Evolutionary conservation across 306 rosid genomes (phyloP).

Genomic region (Astragalus glycyphyllos): DNA sequence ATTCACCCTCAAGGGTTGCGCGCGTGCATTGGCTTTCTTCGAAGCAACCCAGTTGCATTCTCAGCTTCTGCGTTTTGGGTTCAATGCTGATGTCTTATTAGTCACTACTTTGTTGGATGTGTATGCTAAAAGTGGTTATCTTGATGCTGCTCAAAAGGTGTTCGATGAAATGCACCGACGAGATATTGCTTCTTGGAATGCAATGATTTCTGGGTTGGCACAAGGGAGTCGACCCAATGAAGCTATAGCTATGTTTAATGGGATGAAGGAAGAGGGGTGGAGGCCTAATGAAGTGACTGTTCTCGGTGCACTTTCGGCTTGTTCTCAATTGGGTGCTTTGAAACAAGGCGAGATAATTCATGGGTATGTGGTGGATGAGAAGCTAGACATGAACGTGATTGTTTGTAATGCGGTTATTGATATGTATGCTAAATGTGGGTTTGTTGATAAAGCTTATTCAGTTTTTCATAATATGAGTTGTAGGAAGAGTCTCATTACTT

Average conservation of each 20-base stretch:
- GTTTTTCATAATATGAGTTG: slow-evolving; percentile 69
- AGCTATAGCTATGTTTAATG: slow-evolving; percentile 66
- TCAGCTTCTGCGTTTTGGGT: slow-evolving; percentile 65
- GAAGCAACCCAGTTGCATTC: slow-evolving; percentile 78
- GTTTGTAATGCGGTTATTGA: slow-evolving; percentile 91
- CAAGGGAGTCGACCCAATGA: slow-evolving; percentile 74
- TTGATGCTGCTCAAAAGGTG: slow-evolving; percentile 67
- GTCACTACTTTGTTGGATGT: slow-evolving; percentile 78
- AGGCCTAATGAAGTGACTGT: slow-evolving; percentile 79
- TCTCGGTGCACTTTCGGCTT: slow-evolving; percentile 75
- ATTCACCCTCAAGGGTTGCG: slow-evolving; percentile 82
- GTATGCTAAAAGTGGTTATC: slow-evolving; percentile 70
- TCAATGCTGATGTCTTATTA: slow-evolving; percentile 58
- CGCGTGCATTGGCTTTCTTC: slow-evolving; percentile 68
- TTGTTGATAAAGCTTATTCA: slow-evolving; percentile 64
- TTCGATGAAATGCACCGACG: slow-evolving; percentile 71
- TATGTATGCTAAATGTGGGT: slow-evolving; percentile 87
- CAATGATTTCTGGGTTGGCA: slow-evolving; percentile 80
- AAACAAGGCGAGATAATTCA: slow-evolving; percentile 65
- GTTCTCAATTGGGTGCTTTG: slow-evolving; percentile 86
- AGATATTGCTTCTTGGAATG: slow-evolving; percentile 87
- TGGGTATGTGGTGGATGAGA: slow-evolving; percentile 53
- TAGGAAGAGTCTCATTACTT: slow-evolving; percentile 66
- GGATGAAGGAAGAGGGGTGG: slow-evolving; percentile 71
- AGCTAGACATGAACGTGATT: slow-evolving; percentile 61